Base-by-base conservation (phyloP, 805 yeast species). In the Wickerhamomyces rabaulensis region DNA sequence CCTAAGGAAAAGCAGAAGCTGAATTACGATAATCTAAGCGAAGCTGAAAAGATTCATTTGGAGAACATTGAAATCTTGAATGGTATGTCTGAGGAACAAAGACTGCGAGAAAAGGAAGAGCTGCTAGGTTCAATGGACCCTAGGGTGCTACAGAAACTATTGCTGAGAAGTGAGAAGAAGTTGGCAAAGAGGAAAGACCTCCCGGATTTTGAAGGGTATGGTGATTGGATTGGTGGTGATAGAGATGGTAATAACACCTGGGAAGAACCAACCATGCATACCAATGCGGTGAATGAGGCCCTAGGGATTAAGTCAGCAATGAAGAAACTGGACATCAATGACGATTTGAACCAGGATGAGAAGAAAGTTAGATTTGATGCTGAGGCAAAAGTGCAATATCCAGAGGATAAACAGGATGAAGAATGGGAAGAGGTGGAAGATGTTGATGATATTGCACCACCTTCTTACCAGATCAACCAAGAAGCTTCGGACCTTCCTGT, bases 1-100 rank as follows among this genome's bases (percentile, higher is more conserved):
- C 92, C 49, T 87, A 85, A 26, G 96, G 97, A 21, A 94, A 95
- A 39, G 91, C 92, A 43, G 87, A 97, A 21, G 87, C 40, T 60
- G 41, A 54, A 58, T 22, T 58, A 58, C 38, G 53, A 47, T 8
- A 51, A 55, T 6, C 49, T 76, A 41, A 66, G 83, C 0, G 95
- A 87, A 54, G 78, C 84, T 0, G 91, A 85, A 52, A 75, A 78
- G 58, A 87, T 90, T 20, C 92, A 88, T 61, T 61, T 76, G 46
- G 96, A 90, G 58, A 91, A 89, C 62, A 63, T 86, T 50, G 77
- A 80, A 35, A 70, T 73, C 37, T 61, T 91, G 46, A 68, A 79
- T 33, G 62, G 66, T 13, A 83, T 90, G 91, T 69, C 83, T 2
- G 73, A 71, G 2, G 83, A 77, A 16, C 89, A 90, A 57, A 75